Base-by-base conservation (phyloP, 352 stramenopile species). In the Phytophthora nicotianae region DNA sequence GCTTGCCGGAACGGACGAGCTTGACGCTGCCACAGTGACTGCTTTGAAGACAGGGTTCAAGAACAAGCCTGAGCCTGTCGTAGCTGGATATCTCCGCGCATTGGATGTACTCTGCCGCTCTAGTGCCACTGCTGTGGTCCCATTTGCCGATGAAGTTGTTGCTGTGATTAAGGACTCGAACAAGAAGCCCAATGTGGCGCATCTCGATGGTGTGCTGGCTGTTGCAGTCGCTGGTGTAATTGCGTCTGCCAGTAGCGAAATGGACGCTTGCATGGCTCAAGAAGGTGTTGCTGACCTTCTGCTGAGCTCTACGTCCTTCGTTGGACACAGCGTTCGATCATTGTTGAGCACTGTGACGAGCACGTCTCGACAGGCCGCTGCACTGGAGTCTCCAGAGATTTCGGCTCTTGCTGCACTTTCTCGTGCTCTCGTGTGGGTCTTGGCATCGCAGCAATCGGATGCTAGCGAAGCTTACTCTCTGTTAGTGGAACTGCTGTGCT, bases 151-250 rank as follows among this genome's bases (percentile, higher is more conserved):
- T 6, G 77, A 92, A 58, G 46, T 93, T n/a, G 32, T 88, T 38
- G 58, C 59, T 0, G 63, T 96, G 24, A 72, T 87, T 26, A 64
- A 77, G 33, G 81, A 92, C 8, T 60, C 82, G 3, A 90, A 83
- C 53, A 96, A 95, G 71, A 96, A 94, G 69, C 68, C 78, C 0
- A 86, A 88, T 46, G 43, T 93, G 21, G 50, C 73, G 3, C 88
- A 93, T 55, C 52, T 93, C n/a, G 86, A 95, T 37, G 88, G 86
- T 13, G 64, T 96, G 27, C 62, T 96, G 2, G 82, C 88, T 14
- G 50, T 95, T 57, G 72, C 74, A 9, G 55, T 93, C 9, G 83
- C 81, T 17, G 85, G 83, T 23, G 65, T 65, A 20, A 76, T 92
- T 32, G 79, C 82, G 19, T 75, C 85, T 33, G 70, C 72, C 2